A percentile compares a stretch with the other conserved stretches of the same genome.
phyloP scores from a whole-genome alignment of 805 yeast species.

The Metschnikowia similis region DNA sequence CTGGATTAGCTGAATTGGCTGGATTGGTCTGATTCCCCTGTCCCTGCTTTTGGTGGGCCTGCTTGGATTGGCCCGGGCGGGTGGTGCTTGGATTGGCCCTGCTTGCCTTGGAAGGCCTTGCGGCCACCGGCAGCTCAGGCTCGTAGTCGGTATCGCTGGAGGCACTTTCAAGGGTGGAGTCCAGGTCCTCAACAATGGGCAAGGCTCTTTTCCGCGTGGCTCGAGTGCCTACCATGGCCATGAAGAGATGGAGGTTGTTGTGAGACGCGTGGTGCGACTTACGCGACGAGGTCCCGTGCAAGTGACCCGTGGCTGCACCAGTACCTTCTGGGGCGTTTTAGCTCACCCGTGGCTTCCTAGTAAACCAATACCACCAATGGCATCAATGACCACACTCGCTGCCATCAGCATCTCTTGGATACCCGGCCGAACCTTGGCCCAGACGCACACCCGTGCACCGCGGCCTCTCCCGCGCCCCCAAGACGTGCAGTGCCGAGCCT shows the following conservation, averaged over 20 bases:
- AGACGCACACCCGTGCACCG: too few species aligned
- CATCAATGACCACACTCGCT: too few species aligned
- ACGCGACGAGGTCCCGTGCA: background rate
- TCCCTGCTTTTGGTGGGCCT: background rate
- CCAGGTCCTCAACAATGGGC: background rate
- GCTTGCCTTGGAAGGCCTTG: background rate
- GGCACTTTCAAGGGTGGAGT: background rate
- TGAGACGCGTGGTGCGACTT: slow-evolving; percentile 1
- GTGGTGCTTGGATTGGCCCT: background rate
- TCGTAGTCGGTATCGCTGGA: slow-evolving; percentile 1
- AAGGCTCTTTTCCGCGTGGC: slow-evolving; percentile 1
- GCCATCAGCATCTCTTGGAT: too few species aligned
- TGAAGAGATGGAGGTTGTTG: background rate
- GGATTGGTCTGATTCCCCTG: background rate
- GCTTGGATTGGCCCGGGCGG: background rate
- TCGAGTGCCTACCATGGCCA: background rate
- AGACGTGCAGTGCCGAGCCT: too few species aligned
- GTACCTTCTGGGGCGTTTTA: too few species aligned
- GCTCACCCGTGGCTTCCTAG: too few species aligned
- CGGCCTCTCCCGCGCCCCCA: too few species aligned
- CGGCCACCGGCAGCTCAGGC: background rate
- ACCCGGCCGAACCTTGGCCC: too few species aligned
- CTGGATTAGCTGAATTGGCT: background rate
- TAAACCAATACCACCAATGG: too few species aligned
- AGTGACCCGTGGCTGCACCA: too few species aligned